Evolutionary conservation across 2,329 filamentous ascomycete genomes (phyloP).

Genomic region (Xenoacremonium recifei): DNA sequence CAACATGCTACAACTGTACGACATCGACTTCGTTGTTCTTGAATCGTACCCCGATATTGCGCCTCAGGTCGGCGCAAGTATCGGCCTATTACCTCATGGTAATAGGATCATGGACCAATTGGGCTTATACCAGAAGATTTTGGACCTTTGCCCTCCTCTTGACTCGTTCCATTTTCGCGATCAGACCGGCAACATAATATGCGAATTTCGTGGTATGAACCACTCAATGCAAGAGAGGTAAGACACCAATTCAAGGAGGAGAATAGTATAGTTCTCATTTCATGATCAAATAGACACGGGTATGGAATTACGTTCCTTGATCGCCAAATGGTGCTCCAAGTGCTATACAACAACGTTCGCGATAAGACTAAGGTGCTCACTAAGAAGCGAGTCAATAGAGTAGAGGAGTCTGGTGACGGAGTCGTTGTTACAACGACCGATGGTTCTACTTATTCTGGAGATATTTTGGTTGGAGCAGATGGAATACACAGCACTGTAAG

Average conservation of each 20-base stretch:
- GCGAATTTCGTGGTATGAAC: constrained; percentile 2
- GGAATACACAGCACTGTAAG: constrained; percentile 39
- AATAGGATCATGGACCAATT: constrained; percentile 50
- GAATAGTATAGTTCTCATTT: not conserved
- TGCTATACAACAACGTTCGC: constrained; percentile 31
- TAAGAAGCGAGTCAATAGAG: constrained; percentile 11
- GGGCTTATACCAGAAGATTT: constrained; percentile 16
- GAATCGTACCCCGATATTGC: constrained; percentile 41
- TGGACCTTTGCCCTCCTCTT: constrained; percentile 1
- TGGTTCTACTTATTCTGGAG: constrained; percentile 28
- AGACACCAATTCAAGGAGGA: not conserved
- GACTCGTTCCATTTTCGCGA: constrained; percentile 4
- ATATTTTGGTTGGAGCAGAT: constrained; percentile 38
- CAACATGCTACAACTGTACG: constrained; percentile 8
- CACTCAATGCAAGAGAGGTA: constrained; percentile 3
- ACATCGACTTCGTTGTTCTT: constrained; percentile 47
- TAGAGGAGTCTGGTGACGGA: not conserved
- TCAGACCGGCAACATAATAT: not conserved
- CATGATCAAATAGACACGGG: constrained; percentile 18
- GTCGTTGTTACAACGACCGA: constrained; percentile 31
- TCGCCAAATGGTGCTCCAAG: constrained; percentile 31
- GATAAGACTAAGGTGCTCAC: constrained; percentile 23
- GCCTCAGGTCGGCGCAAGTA: constrained; percentile 46
- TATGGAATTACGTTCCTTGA: constrained; percentile 36
- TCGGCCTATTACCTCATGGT: constrained; percentile 43